These are phyloP conservation scores for slime mould (Dictyostelium discoideum) DNA, from an alignment of 78 protist genomes.

Conservation along the genomic window DNA sequence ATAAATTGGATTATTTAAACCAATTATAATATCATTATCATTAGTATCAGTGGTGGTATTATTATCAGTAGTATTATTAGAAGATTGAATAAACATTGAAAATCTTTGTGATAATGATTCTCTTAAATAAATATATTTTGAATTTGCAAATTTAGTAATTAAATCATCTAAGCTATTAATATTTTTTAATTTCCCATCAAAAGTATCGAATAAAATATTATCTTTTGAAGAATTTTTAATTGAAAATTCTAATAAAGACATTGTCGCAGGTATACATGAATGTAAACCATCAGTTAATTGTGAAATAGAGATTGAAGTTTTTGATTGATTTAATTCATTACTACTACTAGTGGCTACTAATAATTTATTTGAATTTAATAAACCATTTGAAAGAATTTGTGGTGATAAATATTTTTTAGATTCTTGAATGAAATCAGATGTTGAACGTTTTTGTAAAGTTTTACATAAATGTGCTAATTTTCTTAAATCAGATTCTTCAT, in stretches of 20 bases:
- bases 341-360: neutral
- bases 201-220: neutral
- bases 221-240: neutral
- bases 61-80: too few relatives aligned
- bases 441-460: neutral
- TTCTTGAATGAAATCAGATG: slow-evolving; percentile 25
- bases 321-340: neutral
- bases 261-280: slow-evolving; percentile 19
- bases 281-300: slow-evolving; percentile 38
- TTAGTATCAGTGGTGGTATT: too few relatives aligned
- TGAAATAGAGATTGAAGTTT: neutral
- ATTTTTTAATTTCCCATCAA: neutral
- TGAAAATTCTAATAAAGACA: slow-evolving; percentile 23
- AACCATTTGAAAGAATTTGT: slow-evolving; percentile 27
- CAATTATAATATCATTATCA: neutral
- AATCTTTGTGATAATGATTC: neutral
- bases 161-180: neutral
- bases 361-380: neutral
- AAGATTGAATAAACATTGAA: neutral
- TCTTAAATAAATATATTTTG: slow-evolving; percentile 1
- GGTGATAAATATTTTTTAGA: slow-evolving; percentile 9
- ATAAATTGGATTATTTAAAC: slow-evolving; percentile 4
- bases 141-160: neutral
- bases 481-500: slow-evolving; percentile 9
- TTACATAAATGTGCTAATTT: neutral